Conservation (phyloP, 2,329 filamentous ascomycete species). For the Microthyrium microscopicum region DNA sequence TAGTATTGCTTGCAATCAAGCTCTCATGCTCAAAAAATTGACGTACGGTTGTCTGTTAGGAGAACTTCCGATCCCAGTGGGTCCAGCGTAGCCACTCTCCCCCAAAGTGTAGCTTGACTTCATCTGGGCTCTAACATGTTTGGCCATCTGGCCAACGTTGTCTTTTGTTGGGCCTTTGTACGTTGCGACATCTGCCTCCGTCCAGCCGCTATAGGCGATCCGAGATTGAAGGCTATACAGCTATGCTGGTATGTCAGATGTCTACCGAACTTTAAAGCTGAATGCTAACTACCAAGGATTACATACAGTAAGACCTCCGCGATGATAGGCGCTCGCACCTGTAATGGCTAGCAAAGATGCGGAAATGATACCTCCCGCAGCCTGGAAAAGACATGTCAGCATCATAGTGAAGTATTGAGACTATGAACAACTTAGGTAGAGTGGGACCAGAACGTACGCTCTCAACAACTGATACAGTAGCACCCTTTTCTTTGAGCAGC, state of each 20-base stretch:
- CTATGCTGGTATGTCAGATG: slow-evolving; percentile 8
- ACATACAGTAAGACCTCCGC: slow-evolving; percentile 42
- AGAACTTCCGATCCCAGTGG: slow-evolving; percentile 39
- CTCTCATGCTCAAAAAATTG: neutral
- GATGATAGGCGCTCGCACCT: slow-evolving; percentile 41
- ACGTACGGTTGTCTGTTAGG: slow-evolving; percentile 37
- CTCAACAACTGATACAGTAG: slow-evolving; percentile 45
- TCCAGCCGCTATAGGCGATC: slow-evolving; percentile 45
- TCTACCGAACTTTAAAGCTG: neutral
- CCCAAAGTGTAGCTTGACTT: slow-evolving; percentile 39
- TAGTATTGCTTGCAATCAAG: slow-evolving; percentile 1
- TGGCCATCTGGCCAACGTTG: slow-evolving; percentile 39
- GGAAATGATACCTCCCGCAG: slow-evolving; percentile 45
- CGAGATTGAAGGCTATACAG: slow-evolving; percentile 43
- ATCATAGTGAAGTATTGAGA: neutral
- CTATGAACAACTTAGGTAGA: slow-evolving; percentile 4
- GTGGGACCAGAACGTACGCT: slow-evolving; percentile 26
- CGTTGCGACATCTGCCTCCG: slow-evolving; percentile 29
- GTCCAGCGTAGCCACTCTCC: slow-evolving; percentile 49
- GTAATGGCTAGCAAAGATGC: slow-evolving; percentile 40
- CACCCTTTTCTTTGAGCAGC: slow-evolving; percentile 36
- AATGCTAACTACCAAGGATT: slow-evolving; percentile 3
- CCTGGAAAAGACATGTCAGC: slow-evolving; percentile 20
- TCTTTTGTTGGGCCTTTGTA: slow-evolving; percentile 45
- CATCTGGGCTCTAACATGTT: slow-evolving; percentile 37